Base-by-base conservation (phyloP, 2,329 filamentous ascomycete species). In the Aspergillus pseudoterreus region DNA sequence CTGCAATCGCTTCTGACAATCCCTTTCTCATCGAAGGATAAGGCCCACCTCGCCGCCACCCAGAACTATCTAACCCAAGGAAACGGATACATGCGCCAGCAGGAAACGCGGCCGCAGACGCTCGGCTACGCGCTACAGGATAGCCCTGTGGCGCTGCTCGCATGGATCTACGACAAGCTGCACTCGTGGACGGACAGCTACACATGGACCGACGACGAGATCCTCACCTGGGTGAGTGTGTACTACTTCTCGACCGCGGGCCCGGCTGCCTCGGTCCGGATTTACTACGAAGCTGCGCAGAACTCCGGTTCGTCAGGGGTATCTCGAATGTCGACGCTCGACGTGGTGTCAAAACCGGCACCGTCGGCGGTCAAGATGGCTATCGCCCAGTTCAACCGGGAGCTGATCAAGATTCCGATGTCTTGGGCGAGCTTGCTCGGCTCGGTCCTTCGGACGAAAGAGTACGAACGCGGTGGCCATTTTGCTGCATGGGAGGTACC, bases 131-230 rank as follows among this genome's bases (percentile, higher is more conserved):
- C 77, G 0, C 75, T 92, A 3, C 77, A 81, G 0, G 87, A 91
- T 64, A 85, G 80, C 6, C 89, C 88, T 0, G 80, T 88, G 0
- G 86, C 80, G 0, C 71, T 90, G 3, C 74, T 92, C 1, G 82
- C 86, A 0, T 94, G 89, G 89, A 84, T 92, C 32, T 88, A 88
- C 58, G 89, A 92, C 70, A 92, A 92, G 65, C 71, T 92, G 35
- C 82, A 86, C 58, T 84, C 88, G 59, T 92, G 88, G 88, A 84
- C 84, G 0, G 87, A 92, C 60, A 61, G 60, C 1, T 90, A 90
- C 62, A 73, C 80, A 0, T 92, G 87, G 87, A 86, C 82, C 0
- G 84, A 90, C 54, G 86, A 91, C 49, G 87, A 92, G 70, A 78
- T 92, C 8, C 71, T 89, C 22, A 88, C 84, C 0, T 92, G 87